Percentiles rank a stretch among this genome's conserved stretches.
Conservation (phyloP, 768 basidiomycete species). For the Mycena kentingensis region DNA sequence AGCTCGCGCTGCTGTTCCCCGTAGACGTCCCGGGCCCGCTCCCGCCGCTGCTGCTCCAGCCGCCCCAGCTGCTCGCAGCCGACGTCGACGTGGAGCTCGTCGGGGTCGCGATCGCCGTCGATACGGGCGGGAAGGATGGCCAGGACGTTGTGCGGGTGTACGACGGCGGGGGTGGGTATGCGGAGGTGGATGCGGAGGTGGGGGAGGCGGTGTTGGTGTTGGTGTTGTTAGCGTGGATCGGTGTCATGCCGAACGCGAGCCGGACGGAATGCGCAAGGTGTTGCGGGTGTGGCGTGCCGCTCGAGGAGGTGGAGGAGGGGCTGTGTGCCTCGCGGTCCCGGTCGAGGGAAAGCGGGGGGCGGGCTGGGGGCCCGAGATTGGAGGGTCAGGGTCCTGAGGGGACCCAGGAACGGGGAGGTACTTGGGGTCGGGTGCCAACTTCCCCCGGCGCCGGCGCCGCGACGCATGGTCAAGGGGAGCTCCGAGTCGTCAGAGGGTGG, state of each 20-base stretch:
- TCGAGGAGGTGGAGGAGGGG: constrained; percentile 14
- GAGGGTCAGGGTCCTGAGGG: constrained; percentile 72
- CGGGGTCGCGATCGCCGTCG: constrained; percentile 24
- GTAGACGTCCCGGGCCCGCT: constrained; percentile 12
- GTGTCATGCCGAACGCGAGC: constrained; percentile 91
- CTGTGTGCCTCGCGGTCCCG: constrained; percentile 32
- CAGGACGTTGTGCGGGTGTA: constrained; percentile 42
- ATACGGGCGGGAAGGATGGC: constrained; percentile 27
- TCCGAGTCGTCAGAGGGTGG: constrained; percentile 18
- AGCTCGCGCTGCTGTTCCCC: constrained; percentile 7
- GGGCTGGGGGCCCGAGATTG: constrained; percentile 70
- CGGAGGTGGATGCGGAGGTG: constrained; percentile 1
- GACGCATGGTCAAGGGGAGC: constrained; percentile 6
- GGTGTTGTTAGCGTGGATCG: constrained; percentile 48
- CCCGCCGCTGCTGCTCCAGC: constrained; percentile 5
- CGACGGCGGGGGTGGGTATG: constrained; percentile 32
- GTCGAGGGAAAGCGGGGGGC: constrained; percentile 69
- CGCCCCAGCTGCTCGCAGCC: constrained; percentile 10
- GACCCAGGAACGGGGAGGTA: constrained; percentile 80
- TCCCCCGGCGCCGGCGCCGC: constrained; percentile 15
- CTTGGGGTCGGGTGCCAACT: constrained; percentile 56
- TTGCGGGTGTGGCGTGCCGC: constrained; percentile 48
- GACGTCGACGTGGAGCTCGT: constrained; percentile 31
- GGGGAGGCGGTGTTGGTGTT: constrained; percentile 19
- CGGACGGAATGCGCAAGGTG: constrained; percentile 85